Evolutionary conservation across 352 stramenopile species (phyloP), one percentile per base, ranked within the genome.

Genomic region (Phytophthora syringae): DNA sequence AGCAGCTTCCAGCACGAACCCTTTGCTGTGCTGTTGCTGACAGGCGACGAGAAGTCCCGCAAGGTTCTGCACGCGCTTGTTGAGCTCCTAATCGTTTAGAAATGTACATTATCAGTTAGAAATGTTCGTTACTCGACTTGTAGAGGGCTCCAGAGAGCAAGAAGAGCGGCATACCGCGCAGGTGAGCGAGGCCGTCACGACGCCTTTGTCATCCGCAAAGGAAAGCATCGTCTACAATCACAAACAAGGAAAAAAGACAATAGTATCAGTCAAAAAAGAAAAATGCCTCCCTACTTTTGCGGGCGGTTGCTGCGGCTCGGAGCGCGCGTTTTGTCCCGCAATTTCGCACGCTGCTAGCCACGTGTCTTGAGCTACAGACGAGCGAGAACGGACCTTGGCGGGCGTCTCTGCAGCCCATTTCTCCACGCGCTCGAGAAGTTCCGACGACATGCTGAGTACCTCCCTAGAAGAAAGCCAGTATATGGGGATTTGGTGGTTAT

Each of bases 401-500:
- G 85, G 82, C 18, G 80, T 84, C 73, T 93, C 83, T n/a, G 76
- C 71, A 16, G 82, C 79, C 85, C 85, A 93, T 80, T 82, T 83
- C 73, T 88, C 82, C 21, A 93, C 54, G 49, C 82, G 82, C 67
- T 88, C 74, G 0, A 93, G 79, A 56, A 93, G 79, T 59, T 89
- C 81, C 9, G 81, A 92, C 55, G 85, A 77, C 84, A 92, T 92
- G 12, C 24, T 54, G 13, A n/a, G 65, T 68, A 56, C 55, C 45
- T 13, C 5, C n/a, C n/a, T n/a, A n/a, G 44, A 47, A 54, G 39
- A 42, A n/a, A 71, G 67, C 32, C 61, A 75, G 61, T 39, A 30
- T 50, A 20, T 61, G 22, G 37, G 25, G n/a, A 42, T 50, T 50
- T 7, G 6, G 11, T 16, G 45, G 7, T 10, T 21, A 9, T 22